Percentiles rank a stretch among this genome's conserved stretches.
These are phyloP conservation scores for Angomonas deanei DNA, from an alignment of 208 protist species.

Conservation along the genomic window DNA sequence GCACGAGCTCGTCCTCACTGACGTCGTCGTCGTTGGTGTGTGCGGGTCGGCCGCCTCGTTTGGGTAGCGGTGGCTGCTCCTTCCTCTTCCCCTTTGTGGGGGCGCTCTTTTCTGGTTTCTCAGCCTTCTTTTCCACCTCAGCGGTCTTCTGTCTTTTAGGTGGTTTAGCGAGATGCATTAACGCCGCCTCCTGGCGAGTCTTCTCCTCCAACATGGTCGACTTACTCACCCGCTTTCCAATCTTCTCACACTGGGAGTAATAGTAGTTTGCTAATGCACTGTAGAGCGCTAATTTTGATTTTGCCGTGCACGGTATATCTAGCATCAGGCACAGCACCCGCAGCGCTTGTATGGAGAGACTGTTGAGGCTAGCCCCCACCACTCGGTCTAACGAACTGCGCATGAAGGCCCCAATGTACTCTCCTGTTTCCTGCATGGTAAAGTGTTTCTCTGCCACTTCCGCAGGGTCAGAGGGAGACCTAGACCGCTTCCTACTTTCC, in stretches of 20 bases:
- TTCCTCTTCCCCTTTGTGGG: conserved; percentile 2
- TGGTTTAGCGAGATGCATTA: conserved; percentile 17
- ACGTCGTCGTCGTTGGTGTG: background rate
- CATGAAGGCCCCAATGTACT: conserved; percentile 71
- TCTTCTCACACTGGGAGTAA: conserved; percentile 77
- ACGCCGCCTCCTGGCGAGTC: conserved; percentile 40
- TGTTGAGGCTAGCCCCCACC: conserved; percentile 64
- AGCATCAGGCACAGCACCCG: conserved; percentile 75
- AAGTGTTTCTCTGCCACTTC: background rate
- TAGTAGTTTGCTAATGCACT: conserved; percentile 75
- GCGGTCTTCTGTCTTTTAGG: background rate
- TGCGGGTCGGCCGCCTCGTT: background rate
- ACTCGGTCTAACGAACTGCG: conserved; percentile 69
- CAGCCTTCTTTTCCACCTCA: background rate
- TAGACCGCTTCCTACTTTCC: background rate
- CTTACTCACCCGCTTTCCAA: conserved; percentile 78
- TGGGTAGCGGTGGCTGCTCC: background rate
- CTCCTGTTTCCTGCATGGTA: conserved; percentile 29
- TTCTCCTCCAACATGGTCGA: conserved; percentile 37
- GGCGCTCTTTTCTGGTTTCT: background rate
- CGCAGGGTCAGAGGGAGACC: background rate
- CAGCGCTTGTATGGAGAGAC: conserved; percentile 49
- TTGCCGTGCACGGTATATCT: conserved; percentile 33
- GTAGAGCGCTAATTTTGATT: conserved; percentile 61
- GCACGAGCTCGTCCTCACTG: conserved; percentile 2